Evolutionary conservation across 2,329 filamentous ascomycete species (phyloP), one percentile per base, ranked within the genome.

Genomic region (Zymoseptoria passerinii): DNA sequence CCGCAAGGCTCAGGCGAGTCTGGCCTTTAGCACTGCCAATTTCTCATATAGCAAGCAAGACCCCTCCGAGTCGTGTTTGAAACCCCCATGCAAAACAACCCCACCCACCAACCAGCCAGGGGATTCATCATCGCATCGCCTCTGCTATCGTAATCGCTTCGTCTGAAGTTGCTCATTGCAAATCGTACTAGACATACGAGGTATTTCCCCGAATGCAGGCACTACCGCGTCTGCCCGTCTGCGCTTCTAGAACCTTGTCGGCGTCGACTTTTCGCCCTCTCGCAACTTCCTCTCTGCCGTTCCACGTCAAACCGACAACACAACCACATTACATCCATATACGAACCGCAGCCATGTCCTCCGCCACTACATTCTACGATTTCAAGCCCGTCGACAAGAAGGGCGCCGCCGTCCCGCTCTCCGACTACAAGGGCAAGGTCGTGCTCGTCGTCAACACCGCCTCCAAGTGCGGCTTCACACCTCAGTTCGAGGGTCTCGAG

Each of bases 391-490:
- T 70, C 35, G 62, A 62, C 61, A 63, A 91, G 73, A 87, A 85
- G 73, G 91, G 90, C 74, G 72, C 83, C 57, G 82, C 88, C 66
- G 87, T 87, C 72, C 79, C 85, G 60, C 81, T 97, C 65, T 71
- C 78, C 66, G 76, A 86, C 61, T 89, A 90, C 78, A 85, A 89
- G 74, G 89, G 88, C 82, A 97, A 97, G 77, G 92, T 97, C 67
- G 84, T 97, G 68, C 87, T 99, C 61, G 81, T 96, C 70, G 91
- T 99, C 78, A 99, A 99, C 84, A 96, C 92, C 1, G 94, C 94
- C 67, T 95, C 90, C 74, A 96, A 97, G 80, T 99, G 94, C 81
- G 92, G 94, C 74, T 97, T 97, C 84, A 97, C 94, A 2, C 91
- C 91, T 10, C 94, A 99, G 77, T 96, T 94, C 77, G 86, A 83